Percentiles rank a stretch among this genome's conserved stretches.
Evolutionary conservation across 2,329 filamentous ascomycete species (phyloP).

Genomic region (Penicillium sp.): DNA sequence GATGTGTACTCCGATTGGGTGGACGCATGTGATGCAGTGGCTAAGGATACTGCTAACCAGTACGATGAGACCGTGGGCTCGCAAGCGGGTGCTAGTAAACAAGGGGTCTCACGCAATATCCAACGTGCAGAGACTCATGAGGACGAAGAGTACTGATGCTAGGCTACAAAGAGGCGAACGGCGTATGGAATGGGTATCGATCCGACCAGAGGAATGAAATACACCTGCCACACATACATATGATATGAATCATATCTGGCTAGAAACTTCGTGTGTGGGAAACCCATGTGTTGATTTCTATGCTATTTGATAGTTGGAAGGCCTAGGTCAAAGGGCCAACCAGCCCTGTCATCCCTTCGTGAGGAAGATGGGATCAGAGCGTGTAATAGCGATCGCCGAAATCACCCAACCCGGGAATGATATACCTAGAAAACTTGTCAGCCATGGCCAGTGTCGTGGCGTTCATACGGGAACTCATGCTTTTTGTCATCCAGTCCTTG

Average conservation of each 20-base stretch:
- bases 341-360: background rate
- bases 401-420: slow-evolving; percentile 86
- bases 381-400: slow-evolving; percentile 97
- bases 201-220: slow-evolving; percentile 12
- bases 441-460: slow-evolving; percentile 3
- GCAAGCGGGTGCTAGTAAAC: slow-evolving; percentile 18
- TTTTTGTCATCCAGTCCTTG: slow-evolving; percentile 96
- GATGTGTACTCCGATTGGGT: slow-evolving; percentile 99
- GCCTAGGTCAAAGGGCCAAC: too few species aligned
- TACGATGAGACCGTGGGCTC: slow-evolving; percentile 25
- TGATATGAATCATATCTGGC: too few species aligned
- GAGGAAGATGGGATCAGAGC: slow-evolving; percentile 48
- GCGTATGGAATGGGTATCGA: slow-evolving; percentile 18
- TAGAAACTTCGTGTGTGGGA: background rate
- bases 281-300: background rate
- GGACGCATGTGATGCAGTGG: slow-evolving; percentile 76
- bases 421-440: slow-evolving; percentile 62
- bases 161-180: slow-evolving; percentile 15
- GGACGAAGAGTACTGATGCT: slow-evolving; percentile 31
- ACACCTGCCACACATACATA: too few species aligned
- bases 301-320: background rate
- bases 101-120: slow-evolving; percentile 13
- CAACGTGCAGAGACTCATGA: slow-evolving; percentile 18
- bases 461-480: slow-evolving; percentile 51
- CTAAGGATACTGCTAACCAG: slow-evolving; percentile 52